Conservation (phyloP, 768 basidiomycete species). For the Amanita fuliginea region DNA sequence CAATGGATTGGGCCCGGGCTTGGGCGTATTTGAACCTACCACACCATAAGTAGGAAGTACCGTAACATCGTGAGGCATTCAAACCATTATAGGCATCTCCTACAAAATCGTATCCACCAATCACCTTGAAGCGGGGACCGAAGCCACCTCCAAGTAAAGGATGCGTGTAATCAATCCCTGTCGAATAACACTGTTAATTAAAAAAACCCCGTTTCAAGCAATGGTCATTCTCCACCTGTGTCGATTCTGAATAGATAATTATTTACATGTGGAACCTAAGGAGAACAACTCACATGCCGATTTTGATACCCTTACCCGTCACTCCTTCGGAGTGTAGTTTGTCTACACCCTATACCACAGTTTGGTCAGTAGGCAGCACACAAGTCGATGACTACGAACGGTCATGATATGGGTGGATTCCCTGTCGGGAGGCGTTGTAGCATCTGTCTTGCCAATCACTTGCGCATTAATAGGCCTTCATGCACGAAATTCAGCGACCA, state of each 20-base stretch:
- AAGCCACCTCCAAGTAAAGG: conserved; percentile 27
- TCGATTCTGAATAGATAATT: conserved; percentile 27
- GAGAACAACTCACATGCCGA: conserved; percentile 40
- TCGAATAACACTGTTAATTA: background rate
- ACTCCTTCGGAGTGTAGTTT: conserved; percentile 53
- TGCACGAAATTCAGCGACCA: background rate
- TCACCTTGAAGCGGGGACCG: conserved; percentile 26
- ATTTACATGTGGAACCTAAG: background rate
- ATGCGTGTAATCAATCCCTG: conserved; percentile 35
- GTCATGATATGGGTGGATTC: conserved; percentile 45
- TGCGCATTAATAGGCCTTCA: conserved; percentile 32
- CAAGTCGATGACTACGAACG: conserved; percentile 18
- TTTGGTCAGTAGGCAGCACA: background rate
- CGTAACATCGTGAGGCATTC: background rate
- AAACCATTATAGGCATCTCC: conserved; percentile 25
- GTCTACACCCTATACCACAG: conserved; percentile 39
- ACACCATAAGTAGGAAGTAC: background rate
- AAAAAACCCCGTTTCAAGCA: background rate
- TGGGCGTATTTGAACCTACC: background rate
- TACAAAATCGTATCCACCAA: conserved; percentile 31
- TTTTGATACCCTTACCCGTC: conserved; percentile 52
- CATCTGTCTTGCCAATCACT: conserved; percentile 27
- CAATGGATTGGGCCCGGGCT: background rate
- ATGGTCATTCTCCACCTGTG: conserved; percentile 17
- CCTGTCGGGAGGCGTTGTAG: conserved; percentile 30